These are phyloP conservation scores for Daldinia loculata DNA, from an alignment of 495 filamentous ascomycete genomes.

Conservation along the genomic window DNA sequence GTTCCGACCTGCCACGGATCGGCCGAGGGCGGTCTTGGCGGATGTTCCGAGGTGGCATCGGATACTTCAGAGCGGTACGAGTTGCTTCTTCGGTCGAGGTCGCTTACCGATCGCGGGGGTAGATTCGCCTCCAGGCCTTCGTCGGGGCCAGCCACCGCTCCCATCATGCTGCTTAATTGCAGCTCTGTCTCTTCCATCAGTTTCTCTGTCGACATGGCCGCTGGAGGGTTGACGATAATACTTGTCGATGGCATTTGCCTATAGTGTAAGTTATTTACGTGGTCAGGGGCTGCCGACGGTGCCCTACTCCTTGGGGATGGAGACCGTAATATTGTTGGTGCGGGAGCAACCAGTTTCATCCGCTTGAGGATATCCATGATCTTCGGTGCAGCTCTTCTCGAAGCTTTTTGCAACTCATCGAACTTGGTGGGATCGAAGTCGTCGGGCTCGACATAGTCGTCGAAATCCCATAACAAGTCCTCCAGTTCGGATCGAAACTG, in stretches of 20 bases:
- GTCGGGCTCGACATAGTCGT: slow-evolving; percentile 52
- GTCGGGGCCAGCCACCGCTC: slow-evolving; percentile 42
- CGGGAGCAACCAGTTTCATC: slow-evolving; percentile 52
- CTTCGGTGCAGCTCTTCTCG: slow-evolving; percentile 49
- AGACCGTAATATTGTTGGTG: slow-evolving; percentile 29
- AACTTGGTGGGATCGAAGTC: slow-evolving; percentile 52
- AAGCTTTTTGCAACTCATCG: slow-evolving; percentile 48
- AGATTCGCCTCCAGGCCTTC: slow-evolving; percentile 36
- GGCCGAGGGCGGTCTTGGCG: slow-evolving; percentile 42
- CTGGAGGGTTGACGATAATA: slow-evolving; percentile 40
- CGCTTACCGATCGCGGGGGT: slow-evolving; percentile 28
- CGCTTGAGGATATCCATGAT: slow-evolving; percentile 51
- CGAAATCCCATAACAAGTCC: slow-evolving; percentile 54
- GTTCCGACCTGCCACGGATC: slow-evolving; percentile 44
- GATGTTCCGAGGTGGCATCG: slow-evolving; percentile 43
- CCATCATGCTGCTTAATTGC: slow-evolving; percentile 39
- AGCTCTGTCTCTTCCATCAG: slow-evolving; percentile 43
- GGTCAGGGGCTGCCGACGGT: slow-evolving; percentile 25
- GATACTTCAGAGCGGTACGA: slow-evolving; percentile 40
- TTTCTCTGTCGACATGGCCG: slow-evolving; percentile 27
- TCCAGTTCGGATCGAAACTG: slow-evolving; percentile 50
- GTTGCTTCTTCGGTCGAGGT: slow-evolving; percentile 40
- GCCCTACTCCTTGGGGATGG: slow-evolving; percentile 32
- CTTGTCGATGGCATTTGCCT: slow-evolving; percentile 36
- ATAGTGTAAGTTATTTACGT: slow-evolving; percentile 25